Percentiles rank a stretch among this genome's conserved stretches.
phyloP scores from a whole-genome alignment of 1,284 basidiomycete species.

The Trametes pubescens region DNA sequence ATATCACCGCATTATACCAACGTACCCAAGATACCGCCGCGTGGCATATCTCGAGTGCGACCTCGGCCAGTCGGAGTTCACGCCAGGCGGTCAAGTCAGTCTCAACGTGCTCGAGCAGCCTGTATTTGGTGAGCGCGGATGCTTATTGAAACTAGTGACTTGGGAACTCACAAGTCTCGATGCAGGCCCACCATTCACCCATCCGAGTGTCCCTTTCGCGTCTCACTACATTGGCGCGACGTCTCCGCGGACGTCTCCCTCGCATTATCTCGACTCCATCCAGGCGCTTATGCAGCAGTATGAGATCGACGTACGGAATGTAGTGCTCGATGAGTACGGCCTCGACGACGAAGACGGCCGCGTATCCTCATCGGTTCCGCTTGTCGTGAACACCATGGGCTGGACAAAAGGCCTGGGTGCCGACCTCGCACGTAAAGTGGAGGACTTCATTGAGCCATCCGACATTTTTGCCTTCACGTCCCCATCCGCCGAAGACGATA shows the following conservation, averaged over 20 bases:
- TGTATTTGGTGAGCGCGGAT: slow-evolving; percentile 66
- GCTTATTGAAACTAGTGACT: background rate
- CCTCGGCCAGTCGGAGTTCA: slow-evolving; percentile 94
- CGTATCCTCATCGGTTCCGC: slow-evolving; percentile 70
- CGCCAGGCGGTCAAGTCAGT: slow-evolving; percentile 86
- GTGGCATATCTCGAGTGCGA: slow-evolving; percentile 95
- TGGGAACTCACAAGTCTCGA: slow-evolving; percentile 1
- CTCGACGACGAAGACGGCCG: slow-evolving; percentile 45
- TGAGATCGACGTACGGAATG: slow-evolving; percentile 72
- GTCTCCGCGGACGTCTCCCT: slow-evolving; percentile 81
- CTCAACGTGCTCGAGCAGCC: slow-evolving; percentile 76
- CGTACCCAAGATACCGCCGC: slow-evolving; percentile 59
- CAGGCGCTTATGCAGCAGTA: slow-evolving; percentile 77
- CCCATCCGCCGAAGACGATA: slow-evolving; percentile 33
- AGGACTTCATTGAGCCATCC: slow-evolving; percentile 70
- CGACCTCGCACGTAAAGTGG: slow-evolving; percentile 78
- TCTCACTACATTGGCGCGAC: slow-evolving; percentile 88
- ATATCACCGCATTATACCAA: slow-evolving; percentile 15
- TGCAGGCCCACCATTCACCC: slow-evolving; percentile 86
- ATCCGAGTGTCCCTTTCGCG: slow-evolving; percentile 73
- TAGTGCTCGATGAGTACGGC: slow-evolving; percentile 41
- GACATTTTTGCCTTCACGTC: slow-evolving; percentile 67
- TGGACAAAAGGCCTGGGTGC: slow-evolving; percentile 96
- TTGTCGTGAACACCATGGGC: slow-evolving; percentile 96
- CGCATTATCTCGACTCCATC: slow-evolving; percentile 80